Percentiles rank a stretch among this genome's conserved stretches.
phyloP scores from a whole-genome alignment of 1,284 basidiomycete species.

The Marasmius oreades region DNA sequence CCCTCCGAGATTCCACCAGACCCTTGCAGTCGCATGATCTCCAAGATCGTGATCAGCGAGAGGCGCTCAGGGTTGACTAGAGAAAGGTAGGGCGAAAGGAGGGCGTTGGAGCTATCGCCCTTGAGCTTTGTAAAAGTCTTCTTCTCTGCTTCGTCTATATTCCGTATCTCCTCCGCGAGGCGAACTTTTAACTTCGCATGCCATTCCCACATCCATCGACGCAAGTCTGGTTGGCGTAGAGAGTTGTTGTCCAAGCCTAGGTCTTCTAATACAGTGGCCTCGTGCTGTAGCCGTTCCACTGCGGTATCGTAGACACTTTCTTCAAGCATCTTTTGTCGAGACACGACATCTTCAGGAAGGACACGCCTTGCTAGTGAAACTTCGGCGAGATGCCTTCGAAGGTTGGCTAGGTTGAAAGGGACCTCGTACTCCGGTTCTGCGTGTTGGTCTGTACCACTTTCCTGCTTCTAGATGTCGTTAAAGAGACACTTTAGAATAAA shows the following conservation, averaged over 20 bases:
- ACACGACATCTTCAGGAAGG: constrained; percentile 61
- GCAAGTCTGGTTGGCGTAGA: constrained; percentile 56
- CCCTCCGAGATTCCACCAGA: constrained; percentile 78
- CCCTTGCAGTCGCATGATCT: constrained; percentile 84
- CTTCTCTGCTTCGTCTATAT: constrained; percentile 40
- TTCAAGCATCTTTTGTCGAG: constrained; percentile 82
- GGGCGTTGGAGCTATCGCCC: not conserved
- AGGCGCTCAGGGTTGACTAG: constrained; percentile 79
- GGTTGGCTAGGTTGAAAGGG: constrained; percentile 71
- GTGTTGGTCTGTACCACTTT: constrained; percentile 17
- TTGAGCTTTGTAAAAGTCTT: not conserved
- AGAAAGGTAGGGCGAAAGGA: constrained; percentile 60
- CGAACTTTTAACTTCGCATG: constrained; percentile 58
- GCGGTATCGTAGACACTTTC: constrained; percentile 85
- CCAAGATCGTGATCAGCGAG: constrained; percentile 87
- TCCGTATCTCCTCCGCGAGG: constrained; percentile 54
- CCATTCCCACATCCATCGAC: constrained; percentile 89
- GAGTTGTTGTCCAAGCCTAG: constrained; percentile 51
- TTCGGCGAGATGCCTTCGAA: constrained; percentile 63
- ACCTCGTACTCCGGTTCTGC: constrained; percentile 36
- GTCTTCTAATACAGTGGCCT: constrained; percentile 57
- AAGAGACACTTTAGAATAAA: not conserved
- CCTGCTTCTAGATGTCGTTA: constrained; percentile 12
- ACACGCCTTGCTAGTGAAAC: constrained; percentile 61
- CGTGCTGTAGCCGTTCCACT: constrained; percentile 65